Evolutionary conservation across 306 rosid genomes (phyloP).

Genomic region (Carpinus fangiana): DNA sequence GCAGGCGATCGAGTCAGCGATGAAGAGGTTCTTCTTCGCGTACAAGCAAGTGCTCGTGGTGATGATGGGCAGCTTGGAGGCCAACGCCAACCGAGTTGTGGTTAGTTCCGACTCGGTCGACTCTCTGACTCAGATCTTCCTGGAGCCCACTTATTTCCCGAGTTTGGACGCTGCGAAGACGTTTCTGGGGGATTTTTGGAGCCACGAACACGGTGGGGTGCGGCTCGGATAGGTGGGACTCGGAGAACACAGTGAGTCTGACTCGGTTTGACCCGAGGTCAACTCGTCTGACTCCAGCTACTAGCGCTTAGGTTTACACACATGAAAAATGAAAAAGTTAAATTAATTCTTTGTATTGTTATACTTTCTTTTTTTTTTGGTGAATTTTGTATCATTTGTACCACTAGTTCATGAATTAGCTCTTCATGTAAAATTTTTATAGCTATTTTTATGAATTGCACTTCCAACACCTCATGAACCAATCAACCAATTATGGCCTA

Average conservation of each 20-base stretch:
- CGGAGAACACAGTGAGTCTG: not conserved
- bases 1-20: constrained; percentile 71
- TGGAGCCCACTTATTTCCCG: constrained; percentile 87
- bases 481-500: no score
- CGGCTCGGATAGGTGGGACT: not conserved
- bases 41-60: constrained; percentile 75
- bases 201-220: constrained; percentile 9
- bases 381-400: not conserved
- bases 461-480: no score
- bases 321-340: not conserved
- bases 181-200: constrained; percentile 61
- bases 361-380: not conserved
- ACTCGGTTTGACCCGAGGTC: not conserved
- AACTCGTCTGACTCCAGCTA: not conserved
- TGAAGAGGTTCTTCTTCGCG: constrained; percentile 72
- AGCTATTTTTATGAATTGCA: no score
- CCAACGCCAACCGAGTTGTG: constrained; percentile 68
- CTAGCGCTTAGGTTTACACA: not conserved
- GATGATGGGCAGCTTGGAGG: constrained; percentile 81
- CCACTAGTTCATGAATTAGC: not conserved
- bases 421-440: not conserved
- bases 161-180: constrained; percentile 96
- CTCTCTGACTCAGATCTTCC: constrained; percentile 70
- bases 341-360: not conserved
- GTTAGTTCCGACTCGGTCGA: constrained; percentile 55